A percentile compares a stretch with the other conserved stretches of the same genome.
Conservation (phyloP, 225 moss, liverwort and hornwort species). For the Ulota crispa region DNA sequence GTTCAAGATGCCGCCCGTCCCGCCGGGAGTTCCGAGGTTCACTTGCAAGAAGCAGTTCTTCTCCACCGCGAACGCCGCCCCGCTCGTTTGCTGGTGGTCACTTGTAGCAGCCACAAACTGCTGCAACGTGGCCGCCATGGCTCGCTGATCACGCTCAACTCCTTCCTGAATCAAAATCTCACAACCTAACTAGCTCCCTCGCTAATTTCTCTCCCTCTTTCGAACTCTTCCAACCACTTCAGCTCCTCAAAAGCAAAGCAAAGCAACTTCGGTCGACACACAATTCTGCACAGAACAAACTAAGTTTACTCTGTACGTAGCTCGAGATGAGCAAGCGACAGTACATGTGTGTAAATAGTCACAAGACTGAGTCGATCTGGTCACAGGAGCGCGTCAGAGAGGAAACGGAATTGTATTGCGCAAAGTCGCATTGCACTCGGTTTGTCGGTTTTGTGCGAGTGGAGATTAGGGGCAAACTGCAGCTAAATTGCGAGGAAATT, state of each 20-base stretch:
- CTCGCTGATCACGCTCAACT: not conserved
- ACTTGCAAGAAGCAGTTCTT: slow-evolving; percentile 67
- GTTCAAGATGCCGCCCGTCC: slow-evolving; percentile 34
- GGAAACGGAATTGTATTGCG: not conserved
- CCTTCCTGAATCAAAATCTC: not conserved
- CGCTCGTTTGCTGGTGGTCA: slow-evolving; percentile 33
- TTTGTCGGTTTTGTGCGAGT: not conserved
- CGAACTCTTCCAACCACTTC: not conserved
- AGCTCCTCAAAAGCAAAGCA: not conserved
- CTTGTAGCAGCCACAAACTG: slow-evolving; percentile 37
- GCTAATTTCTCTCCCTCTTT: not conserved
- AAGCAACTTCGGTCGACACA: not conserved
- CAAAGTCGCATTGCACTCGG: not conserved
- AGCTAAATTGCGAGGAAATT: not conserved
- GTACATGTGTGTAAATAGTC: not conserved
- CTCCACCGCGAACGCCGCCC: slow-evolving; percentile 53
- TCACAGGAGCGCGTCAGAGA: not conserved
- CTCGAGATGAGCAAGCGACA: not conserved
- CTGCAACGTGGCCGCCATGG: slow-evolving; percentile 43
- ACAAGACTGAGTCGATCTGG: not conserved
- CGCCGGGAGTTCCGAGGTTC: slow-evolving; percentile 56
- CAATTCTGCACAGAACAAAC: not conserved
- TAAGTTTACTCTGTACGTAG: not conserved
- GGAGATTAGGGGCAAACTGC: not conserved
- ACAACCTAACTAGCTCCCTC: not conserved